Conservation (phyloP, 345 rosid genomes). For the Hibiscus mutabilis region DNA sequence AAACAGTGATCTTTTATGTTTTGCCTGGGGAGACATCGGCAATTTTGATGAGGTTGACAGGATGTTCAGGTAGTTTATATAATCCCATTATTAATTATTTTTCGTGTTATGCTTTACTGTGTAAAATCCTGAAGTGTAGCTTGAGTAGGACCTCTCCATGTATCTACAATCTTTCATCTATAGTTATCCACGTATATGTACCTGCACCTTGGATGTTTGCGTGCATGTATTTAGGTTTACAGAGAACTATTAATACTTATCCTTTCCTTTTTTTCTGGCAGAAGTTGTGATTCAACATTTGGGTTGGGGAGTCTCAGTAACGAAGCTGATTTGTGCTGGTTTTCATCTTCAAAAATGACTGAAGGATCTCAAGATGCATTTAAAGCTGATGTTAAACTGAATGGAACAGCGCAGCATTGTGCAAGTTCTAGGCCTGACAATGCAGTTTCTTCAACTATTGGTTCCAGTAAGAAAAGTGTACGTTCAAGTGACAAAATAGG, state of each 20-base stretch:
- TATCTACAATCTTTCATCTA: background rate
- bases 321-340: slow-evolving; percentile 68
- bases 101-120: background rate
- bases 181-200: background rate
- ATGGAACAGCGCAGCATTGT: slow-evolving; percentile 26
- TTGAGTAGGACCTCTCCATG: background rate
- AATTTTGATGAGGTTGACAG: slow-evolving; percentile 89
- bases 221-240: background rate
- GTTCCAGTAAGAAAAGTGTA: slow-evolving; percentile 27
- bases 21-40: slow-evolving; percentile 83
- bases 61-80: slow-evolving; percentile 62
- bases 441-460: slow-evolving; percentile 28
- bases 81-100: background rate
- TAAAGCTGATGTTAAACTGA: slow-evolving; percentile 37
- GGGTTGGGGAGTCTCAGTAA: slow-evolving; percentile 57
- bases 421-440: slow-evolving; percentile 30
- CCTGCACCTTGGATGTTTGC: background rate
- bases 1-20: slow-evolving; percentile 50
- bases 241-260: background rate
- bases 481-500: slow-evolving; percentile 26
- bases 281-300: slow-evolving; percentile 77
- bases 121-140: background rate
- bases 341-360: slow-evolving; percentile 43
- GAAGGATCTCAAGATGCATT: slow-evolving; percentile 44
- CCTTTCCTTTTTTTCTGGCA: slow-evolving; percentile 25